Percentiles rank a stretch among this genome's conserved stretches.
These are phyloP conservation scores for Carex parvula DNA, from an alignment of 176 grass and related monocot species.

Conservation along the genomic window DNA sequence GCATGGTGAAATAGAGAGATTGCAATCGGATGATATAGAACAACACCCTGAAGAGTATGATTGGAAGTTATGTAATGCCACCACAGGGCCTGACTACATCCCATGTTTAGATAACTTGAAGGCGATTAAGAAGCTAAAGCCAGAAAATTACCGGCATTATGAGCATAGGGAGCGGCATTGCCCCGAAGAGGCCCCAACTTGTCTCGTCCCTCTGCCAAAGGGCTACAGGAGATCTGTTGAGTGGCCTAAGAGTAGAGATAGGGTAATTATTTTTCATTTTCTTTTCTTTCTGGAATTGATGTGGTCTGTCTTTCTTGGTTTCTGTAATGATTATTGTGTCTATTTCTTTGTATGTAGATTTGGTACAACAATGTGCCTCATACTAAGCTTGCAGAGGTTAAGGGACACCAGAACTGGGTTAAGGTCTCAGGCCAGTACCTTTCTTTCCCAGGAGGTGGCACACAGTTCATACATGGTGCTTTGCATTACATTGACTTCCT, in stretches of 20 bases:
- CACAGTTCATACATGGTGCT: slow-evolving; percentile 97
- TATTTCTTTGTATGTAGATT: slow-evolving; percentile 37
- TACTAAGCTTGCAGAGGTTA: slow-evolving; percentile 91
- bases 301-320: not conserved
- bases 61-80: slow-evolving; percentile 73
- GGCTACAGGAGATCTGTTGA: slow-evolving; percentile 63
- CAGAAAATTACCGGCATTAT: slow-evolving; percentile 72
- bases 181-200: slow-evolving; percentile 73
- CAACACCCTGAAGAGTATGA: slow-evolving; percentile 20
- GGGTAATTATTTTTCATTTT: slow-evolving; percentile 27
- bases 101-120: slow-evolving; percentile 91
- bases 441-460: slow-evolving; percentile 88
- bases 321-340: not conserved
- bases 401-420: slow-evolving; percentile 97
- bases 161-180: slow-evolving; percentile 89
- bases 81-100: slow-evolving; percentile 72
- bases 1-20: not conserved
- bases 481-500: slow-evolving; percentile 99
- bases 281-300: not conserved
- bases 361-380: slow-evolving; percentile 93
- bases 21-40: slow-evolving; percentile 24
- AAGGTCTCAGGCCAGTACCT: slow-evolving; percentile 90
- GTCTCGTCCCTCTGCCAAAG: slow-evolving; percentile 55
- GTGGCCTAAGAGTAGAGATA: slow-evolving; percentile 88
- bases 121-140: slow-evolving; percentile 74